Percentiles rank a stretch among this genome's conserved stretches.
Conservation (phyloP, 148 eudicot genomes). For the Polygonum aviculare region DNA sequence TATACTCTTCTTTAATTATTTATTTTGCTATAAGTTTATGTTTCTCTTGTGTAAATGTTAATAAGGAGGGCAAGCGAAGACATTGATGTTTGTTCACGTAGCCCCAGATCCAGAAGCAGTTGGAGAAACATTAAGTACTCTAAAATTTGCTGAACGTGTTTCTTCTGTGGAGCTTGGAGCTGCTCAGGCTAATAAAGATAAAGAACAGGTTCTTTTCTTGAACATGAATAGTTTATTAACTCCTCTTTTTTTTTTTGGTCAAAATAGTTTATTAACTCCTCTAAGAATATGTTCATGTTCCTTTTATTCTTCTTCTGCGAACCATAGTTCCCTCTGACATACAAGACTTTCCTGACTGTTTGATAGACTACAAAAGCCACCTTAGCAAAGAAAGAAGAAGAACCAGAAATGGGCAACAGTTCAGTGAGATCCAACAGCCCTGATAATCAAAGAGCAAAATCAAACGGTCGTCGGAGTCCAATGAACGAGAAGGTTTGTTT, state of each 20-base stretch:
- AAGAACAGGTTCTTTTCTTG: slow-evolving; percentile 57
- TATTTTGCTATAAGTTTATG: background rate
- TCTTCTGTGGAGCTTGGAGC: slow-evolving; percentile 90
- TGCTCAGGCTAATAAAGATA: slow-evolving; percentile 72
- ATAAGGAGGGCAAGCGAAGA: slow-evolving; percentile 91
- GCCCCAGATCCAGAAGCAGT: slow-evolving; percentile 79
- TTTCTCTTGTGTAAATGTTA: background rate
- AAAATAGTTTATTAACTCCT: background rate
- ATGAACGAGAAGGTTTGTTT: slow-evolving; percentile 46
- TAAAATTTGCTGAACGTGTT: slow-evolving; percentile 94
- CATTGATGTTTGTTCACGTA: slow-evolving; percentile 94
- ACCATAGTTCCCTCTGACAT: background rate
- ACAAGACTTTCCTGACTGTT: background rate
- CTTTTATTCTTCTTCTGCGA: background rate
- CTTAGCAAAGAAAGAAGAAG: slow-evolving; percentile 73
- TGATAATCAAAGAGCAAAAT: slow-evolving; percentile 31
- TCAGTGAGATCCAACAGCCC: slow-evolving; percentile 33
- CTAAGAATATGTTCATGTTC: background rate
- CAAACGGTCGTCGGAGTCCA: slow-evolving; percentile 27
- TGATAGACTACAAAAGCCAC: slow-evolving; percentile 69
- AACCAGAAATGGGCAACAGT: slow-evolving; percentile 22
- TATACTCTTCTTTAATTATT: background rate
- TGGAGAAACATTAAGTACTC: slow-evolving; percentile 84
- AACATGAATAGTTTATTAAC: slow-evolving; percentile 2
- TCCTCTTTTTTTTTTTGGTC: too few species aligned